Base-by-base conservation (phyloP, 257 asterid species). In the Plantago ovata region DNA sequence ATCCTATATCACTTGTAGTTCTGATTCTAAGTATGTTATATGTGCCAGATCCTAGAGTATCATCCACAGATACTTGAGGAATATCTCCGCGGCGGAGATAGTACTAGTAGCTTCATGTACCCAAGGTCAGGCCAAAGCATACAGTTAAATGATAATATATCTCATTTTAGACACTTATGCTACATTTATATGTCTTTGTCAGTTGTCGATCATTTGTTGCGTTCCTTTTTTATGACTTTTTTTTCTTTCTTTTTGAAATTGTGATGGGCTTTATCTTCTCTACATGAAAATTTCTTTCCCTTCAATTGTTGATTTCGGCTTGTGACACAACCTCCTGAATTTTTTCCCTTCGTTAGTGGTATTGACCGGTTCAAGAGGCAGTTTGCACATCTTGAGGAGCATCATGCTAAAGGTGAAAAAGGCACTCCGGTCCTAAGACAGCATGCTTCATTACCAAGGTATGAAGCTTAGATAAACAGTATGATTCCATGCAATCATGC, bases 11-110 rank as follows among this genome's bases (percentile, higher is more conserved):
- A 10, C 10, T 14, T n/a, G 36, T 3, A n/a, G n/a, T n/a, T n/a
- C n/a, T 55, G 16, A 55, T 19, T 38, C 15, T 38, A 39, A 16
- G 16, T 65, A 63, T 74, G 63, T 77, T 70, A 38, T 77, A 77
- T 71, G 70, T 56, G 69, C 72, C 94, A 92, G 98, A 93, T 93
- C 78, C 85, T 89, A 93, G 96, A 93, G 95, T 93, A 89, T 82
- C 98, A 93, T 70, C 98, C 98, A 44, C 97, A 89, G 87, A 85
- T 93, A 95, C 89, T 93, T 79, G 89, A 86, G 84, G 98, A 93
- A 79, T 81, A 89, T 75, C 87, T 86, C 43, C 78, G 69, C 45
- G 98, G 98, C 76, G 74, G 69, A 81, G 95, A 93, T 67, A 94
- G 81, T 76, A 78, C 94, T 64, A 82, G 79, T 71, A 82, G 82